These are phyloP conservation scores for Didymella exigua DNA, from an alignment of 2,329 filamentous ascomycete genomes.

Conservation along the genomic window DNA sequence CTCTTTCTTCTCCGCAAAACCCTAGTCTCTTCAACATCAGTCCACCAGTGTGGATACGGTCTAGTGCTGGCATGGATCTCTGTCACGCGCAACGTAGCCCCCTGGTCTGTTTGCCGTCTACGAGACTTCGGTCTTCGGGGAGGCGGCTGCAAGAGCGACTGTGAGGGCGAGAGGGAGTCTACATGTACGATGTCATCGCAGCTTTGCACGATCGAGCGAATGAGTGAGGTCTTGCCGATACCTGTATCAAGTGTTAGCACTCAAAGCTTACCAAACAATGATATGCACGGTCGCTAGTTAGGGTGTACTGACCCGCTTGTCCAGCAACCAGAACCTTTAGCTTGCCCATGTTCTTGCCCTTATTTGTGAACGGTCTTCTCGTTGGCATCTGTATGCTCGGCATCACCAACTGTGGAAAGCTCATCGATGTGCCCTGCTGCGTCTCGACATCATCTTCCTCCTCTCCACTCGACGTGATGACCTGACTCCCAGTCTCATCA, in stretches of 20 bases:
- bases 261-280: neutral
- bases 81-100: constrained; percentile 38
- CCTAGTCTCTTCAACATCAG: constrained; percentile 72
- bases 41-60: constrained; percentile 88
- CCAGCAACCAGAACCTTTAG: constrained; percentile 90
- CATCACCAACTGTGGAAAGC: constrained; percentile 87
- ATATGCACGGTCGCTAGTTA: neutral
- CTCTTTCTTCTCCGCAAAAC: constrained; percentile 67
- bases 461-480: constrained; percentile 59
- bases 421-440: constrained; percentile 40
- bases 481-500: constrained; percentile 63
- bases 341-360: constrained; percentile 80
- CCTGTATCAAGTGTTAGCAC: constrained; percentile 56
- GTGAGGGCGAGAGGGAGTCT: constrained; percentile 62
- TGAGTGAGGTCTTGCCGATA: constrained; percentile 85
- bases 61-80: constrained; percentile 55
- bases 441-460: constrained; percentile 55
- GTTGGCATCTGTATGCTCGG: constrained; percentile 91
- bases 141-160: constrained; percentile 33
- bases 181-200: constrained; percentile 95
- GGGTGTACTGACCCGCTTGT: constrained; percentile 63
- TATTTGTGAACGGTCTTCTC: constrained; percentile 86
- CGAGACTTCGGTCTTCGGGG: constrained; percentile 34
- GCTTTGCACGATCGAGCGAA: constrained; percentile 83
- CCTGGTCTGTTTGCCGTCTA: constrained; percentile 28